Base-by-base conservation (phyloP, 768 basidiomycete genomes). In the Lactarius akahatsu region DNA sequence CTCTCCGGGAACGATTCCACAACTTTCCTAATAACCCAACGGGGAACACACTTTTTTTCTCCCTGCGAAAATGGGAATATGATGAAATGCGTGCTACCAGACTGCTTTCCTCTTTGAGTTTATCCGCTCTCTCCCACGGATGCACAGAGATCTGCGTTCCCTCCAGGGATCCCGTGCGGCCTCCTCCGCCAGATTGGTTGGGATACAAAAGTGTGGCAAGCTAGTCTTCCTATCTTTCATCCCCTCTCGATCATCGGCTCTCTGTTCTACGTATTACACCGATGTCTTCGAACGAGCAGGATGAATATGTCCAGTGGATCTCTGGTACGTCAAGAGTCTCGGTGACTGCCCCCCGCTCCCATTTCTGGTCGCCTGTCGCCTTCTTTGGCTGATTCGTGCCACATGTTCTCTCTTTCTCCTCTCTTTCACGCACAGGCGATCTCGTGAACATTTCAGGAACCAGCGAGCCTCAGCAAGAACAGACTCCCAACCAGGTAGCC, bases 391-490 rank as follows among this genome's bases (percentile, higher is more conserved):
- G 50, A 52, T 26, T 52, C 13, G 11, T 13, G 23, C 11, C n/a
- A 47, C 32, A 1, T 1, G 1, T 1, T 34, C 32, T 32, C 32
- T 34, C 32, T 8, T 34, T 1, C 32, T 34, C 32, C 0, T 34
- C 32, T 34, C 8, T 34, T 34, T 10, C 34, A 34, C 9, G 1
- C 8, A 34, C 34, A 34, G 34, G 34, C 34, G 34, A 34, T 34
- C 2, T 6, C 9, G 1, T 0, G 1, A 34, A 34, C 2, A 6
- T 0, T 0, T 34, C 8, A 0, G 9, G 8, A 10, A 34, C 32
- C 0, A 10, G 0, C 8, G 0, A 0, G 32, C 1, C 34, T 2
- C 9, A 8, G 0, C 34, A 0, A 34, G 34, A 0, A 0, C 34
- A 47, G 0, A 23, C 23, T 13, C 0, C 23, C 1, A 23, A 50